Percentiles rank a stretch among this genome's conserved stretches.
Conservation (phyloP, 345 rosid genomes). For the Eucalyptus camaldulensis region DNA sequence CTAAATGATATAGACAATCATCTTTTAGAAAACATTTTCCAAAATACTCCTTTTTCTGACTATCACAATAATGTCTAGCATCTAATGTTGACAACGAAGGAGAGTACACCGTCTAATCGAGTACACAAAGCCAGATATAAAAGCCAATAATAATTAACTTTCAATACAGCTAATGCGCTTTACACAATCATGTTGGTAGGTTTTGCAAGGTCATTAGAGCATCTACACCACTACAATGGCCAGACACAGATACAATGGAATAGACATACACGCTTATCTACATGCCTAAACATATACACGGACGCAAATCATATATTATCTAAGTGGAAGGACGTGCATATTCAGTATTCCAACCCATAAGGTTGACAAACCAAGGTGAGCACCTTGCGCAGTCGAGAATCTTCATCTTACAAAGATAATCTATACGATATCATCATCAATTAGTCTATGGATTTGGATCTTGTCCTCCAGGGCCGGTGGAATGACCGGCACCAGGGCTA, state of each 20-base stretch:
- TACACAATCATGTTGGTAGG: neutral
- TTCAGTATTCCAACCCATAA: neutral
- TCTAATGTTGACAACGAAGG: neutral
- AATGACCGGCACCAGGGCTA: conserved; percentile 56
- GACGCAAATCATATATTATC: neutral
- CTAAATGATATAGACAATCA: too few species aligned
- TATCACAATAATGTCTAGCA: neutral
- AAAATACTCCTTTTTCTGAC: too few species aligned
- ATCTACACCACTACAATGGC: neutral
- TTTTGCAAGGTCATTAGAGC: neutral
- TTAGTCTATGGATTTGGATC: neutral
- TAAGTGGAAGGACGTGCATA: neutral
- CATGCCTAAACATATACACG: neutral
- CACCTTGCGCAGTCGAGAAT: neutral
- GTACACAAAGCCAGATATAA: neutral
- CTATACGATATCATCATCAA: neutral
- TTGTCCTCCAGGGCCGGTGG: conserved; percentile 2
- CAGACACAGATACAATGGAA: neutral
- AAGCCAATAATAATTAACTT: neutral
- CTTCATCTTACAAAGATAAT: neutral
- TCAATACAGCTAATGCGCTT: neutral
- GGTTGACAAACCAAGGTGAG: neutral
- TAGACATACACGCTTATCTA: neutral
- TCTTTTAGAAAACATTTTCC: too few species aligned
- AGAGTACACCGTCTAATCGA: neutral